A percentile compares a stretch with the other conserved stretches of the same genome.
phyloP scores from a whole-genome alignment of 75 land plant genomes.

The Pinus taeda region DNA sequence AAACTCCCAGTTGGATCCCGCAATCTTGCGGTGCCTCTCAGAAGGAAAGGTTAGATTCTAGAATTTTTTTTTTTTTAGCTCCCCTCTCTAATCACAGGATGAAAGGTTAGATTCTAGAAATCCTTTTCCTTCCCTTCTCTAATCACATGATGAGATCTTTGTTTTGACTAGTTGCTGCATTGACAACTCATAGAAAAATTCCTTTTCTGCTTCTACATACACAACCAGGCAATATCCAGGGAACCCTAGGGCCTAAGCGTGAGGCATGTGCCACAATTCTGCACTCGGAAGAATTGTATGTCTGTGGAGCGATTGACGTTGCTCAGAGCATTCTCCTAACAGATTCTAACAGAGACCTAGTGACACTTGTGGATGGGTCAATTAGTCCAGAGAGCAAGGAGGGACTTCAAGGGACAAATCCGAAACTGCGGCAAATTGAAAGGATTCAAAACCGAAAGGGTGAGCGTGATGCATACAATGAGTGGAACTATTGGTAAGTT shows the following conservation, averaged over 20 bases:
- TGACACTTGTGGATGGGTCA: constrained; percentile 77
- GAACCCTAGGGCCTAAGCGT: constrained; percentile 15
- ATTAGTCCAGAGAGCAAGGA: constrained; percentile 41
- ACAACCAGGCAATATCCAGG: constrained; percentile 25
- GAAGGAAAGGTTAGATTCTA: too few relatives aligned
- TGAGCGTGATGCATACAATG: constrained; percentile 73
- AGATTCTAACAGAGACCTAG: constrained; percentile 76
- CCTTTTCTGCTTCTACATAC: background rate
- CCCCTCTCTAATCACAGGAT: too few relatives aligned
- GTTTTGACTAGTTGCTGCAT: background rate
- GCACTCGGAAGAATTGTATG: constrained; percentile 69
- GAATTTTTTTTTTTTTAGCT: too few relatives aligned
- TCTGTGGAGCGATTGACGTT: constrained; percentile 85
- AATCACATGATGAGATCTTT: too few relatives aligned
- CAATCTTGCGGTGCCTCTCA: constrained; percentile 62
- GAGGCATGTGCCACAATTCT: constrained; percentile 85
- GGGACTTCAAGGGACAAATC: constrained; percentile 69
- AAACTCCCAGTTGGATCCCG: constrained; percentile 80
- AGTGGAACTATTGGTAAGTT: constrained; percentile 83
- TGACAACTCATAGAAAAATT: background rate
- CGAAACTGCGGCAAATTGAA: constrained; percentile 67
- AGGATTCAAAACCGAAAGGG: constrained; percentile 81
- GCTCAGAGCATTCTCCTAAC: constrained; percentile 79
- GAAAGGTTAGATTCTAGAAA: too few relatives aligned
- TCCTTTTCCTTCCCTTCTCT: too few relatives aligned